Evolutionary conservation across 805 yeast species (phyloP), one percentile per base, ranked within the genome.

Genomic region (Martiniozyma abietophila): DNA sequence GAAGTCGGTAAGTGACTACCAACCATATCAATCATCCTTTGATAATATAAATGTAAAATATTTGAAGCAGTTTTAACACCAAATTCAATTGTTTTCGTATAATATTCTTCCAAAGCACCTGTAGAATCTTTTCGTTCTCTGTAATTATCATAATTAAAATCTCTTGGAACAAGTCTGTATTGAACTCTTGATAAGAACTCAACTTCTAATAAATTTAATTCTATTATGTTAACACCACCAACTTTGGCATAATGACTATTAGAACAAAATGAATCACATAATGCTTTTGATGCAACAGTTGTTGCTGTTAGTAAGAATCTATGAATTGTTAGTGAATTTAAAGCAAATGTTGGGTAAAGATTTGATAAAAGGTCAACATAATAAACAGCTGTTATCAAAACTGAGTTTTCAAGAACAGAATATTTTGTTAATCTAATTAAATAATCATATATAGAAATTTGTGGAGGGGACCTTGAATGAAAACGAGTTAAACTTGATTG

Each of bases 241-340:
- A 92, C 96, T 53, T 81, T 82, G 9, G 97, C 95, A 50, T 92
- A 89, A 56, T 92, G 96, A 29, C 79, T 71, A 56, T 88, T 89
- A 11, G 96, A 85, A 58, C 92, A 88, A 57, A 92, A 89, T 18
- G 88, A 80, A 59, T 89, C 98, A 56, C 95, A 86, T 44, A 86
- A 66, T 1, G 94, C 89, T 54, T 89, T 89, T 43, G 89, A 78
- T 1, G 92, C 94, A 2, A 89, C 74, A 40, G 94, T 82, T 0
- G 95, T 86, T 1, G 95, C 92, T 0, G 95, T 88, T 26, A 89
- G 65, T 34, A 89, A 58, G 49, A 86, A 92, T 38, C 98, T 69
- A 54, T 89, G 98, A 4, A 89, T 96, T 0, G 98, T 89, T 54
- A 92, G 70, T 2, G 95, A 81, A 58, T 85, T 89, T 40, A 89